Percentiles rank a stretch among this genome's conserved stretches.
Conservation (phyloP, 345 rosid genomes). For the Hibiscus mutabilis region DNA sequence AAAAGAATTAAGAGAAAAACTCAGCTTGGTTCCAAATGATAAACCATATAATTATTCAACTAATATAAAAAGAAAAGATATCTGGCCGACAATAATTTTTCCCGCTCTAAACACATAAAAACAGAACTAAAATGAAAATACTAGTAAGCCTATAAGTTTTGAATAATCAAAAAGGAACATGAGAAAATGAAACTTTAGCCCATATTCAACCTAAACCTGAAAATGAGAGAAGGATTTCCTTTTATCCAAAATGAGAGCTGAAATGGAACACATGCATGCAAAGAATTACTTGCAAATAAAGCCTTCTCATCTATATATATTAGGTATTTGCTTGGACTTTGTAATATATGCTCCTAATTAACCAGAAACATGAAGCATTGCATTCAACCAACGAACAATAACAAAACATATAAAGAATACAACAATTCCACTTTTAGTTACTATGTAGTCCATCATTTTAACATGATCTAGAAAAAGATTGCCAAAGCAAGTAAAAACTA, state of each 20-base stretch:
- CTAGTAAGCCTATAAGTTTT: background rate
- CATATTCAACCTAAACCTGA: background rate
- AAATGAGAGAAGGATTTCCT: background rate
- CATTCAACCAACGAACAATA: background rate
- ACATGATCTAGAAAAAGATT: background rate
- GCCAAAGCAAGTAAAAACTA: background rate
- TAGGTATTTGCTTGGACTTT: background rate
- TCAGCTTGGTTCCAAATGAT: slow-evolving; percentile 5
- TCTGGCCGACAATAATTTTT: background rate
- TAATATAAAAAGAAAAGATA: background rate
- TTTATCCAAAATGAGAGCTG: background rate
- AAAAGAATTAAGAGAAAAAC: slow-evolving; percentile 8
- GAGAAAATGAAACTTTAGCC: background rate
- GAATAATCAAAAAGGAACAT: background rate
- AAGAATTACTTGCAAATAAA: background rate
- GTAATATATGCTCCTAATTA: background rate
- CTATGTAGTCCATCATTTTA: background rate
- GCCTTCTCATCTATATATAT: background rate
- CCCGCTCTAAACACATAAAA: too few relatives aligned
- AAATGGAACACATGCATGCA: background rate
- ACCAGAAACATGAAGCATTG: background rate
- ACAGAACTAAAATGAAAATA: background rate
- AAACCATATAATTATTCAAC: background rate
- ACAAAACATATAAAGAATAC: background rate
- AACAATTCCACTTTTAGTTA: background rate